Conservation (phyloP, 1,139 yeast species). For the Yamadazyma blattariae region DNA sequence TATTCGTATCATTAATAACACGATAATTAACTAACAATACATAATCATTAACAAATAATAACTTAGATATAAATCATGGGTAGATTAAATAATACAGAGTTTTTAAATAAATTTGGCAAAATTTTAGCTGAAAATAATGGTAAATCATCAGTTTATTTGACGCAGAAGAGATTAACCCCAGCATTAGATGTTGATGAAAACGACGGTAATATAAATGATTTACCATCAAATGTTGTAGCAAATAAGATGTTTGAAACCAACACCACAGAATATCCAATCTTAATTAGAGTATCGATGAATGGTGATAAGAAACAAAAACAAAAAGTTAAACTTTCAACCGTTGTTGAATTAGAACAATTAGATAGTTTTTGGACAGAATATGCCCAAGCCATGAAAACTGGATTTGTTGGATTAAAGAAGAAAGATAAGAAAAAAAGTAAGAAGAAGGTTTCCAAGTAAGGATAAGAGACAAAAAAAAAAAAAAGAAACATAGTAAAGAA, state of each 20-base stretch:
- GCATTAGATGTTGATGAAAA: conserved; percentile 21
- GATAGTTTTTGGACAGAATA: conserved; percentile 72
- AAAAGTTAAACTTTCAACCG: conserved; percentile 60
- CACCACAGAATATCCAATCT: conserved; percentile 38
- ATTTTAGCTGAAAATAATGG: conserved; percentile 33
- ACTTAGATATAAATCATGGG: no score
- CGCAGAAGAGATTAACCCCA: conserved; percentile 39
- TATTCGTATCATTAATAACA: no score
- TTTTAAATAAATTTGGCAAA: conserved; percentile 29
- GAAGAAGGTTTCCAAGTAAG: conserved; percentile 29
- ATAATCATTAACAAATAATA: no score
- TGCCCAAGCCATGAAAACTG: conserved; percentile 59
- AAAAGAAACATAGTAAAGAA: conserved; percentile 49
- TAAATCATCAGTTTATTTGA: conserved; percentile 39
- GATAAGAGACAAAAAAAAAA: no score
- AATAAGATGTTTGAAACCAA: conserved; percentile 12
- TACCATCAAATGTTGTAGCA: conserved; percentile 35
- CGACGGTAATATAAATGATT: conserved; percentile 22
- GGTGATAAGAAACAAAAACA: conserved; percentile 18
- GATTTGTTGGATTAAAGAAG: conserved; percentile 52
- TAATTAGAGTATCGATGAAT: conserved; percentile 56
- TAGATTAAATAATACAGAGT: conserved; percentile 38
- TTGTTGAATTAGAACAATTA: conserved; percentile 54
- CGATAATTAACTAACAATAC: no score
- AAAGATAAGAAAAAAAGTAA: conserved; percentile 51